phyloP scores from a whole-genome alignment of 2,329 filamentous ascomycete genomes.

The Xylaria sp. region DNA sequence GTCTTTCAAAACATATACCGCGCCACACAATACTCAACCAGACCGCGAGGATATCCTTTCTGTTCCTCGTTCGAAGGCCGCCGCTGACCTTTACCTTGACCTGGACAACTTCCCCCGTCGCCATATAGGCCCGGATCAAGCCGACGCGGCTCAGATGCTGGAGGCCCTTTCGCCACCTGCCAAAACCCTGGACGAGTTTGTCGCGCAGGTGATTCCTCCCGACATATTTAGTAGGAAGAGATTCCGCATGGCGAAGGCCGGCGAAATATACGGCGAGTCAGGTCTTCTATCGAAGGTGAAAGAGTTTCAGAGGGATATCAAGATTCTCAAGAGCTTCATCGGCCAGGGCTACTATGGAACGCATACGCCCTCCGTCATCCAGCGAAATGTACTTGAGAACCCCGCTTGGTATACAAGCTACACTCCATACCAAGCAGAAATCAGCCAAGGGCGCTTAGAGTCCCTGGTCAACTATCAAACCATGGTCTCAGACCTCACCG shows the following conservation, averaged over 20 bases:
- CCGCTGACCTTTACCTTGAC: slow-evolving; percentile 29
- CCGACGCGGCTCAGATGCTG: slow-evolving; percentile 77
- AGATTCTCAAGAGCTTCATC: slow-evolving; percentile 62
- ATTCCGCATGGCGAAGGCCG: slow-evolving; percentile 57
- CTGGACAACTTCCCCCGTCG: slow-evolving; percentile 74
- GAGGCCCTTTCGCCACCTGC: slow-evolving; percentile 74
- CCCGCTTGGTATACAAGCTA: slow-evolving; percentile 98
- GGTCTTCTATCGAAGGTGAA: slow-evolving; percentile 50
- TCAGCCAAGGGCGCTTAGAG: slow-evolving; percentile 91
- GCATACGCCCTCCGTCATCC: slow-evolving; percentile 85
- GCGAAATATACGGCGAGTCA: slow-evolving; percentile 59
- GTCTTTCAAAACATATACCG: slow-evolving; percentile 17
- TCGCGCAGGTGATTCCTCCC: slow-evolving; percentile 79
- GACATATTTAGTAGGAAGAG: slow-evolving; percentile 73
- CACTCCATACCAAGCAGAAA: slow-evolving; percentile 95
- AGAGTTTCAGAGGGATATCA: slow-evolving; percentile 36
- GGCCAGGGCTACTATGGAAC: slow-evolving; percentile 88
- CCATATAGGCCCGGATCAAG: slow-evolving; percentile 81
- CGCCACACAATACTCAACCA: too few relatives aligned
- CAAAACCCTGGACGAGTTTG: slow-evolving; percentile 76
- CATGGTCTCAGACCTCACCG: slow-evolving; percentile 85
- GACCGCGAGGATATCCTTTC: slow-evolving; percentile 23
- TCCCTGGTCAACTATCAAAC: slow-evolving; percentile 96
- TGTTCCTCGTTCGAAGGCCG: slow-evolving; percentile 24
- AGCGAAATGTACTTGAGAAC: slow-evolving; percentile 88